Conservation (phyloP, 306 rosid genomes). For the Inga laurina region DNA sequence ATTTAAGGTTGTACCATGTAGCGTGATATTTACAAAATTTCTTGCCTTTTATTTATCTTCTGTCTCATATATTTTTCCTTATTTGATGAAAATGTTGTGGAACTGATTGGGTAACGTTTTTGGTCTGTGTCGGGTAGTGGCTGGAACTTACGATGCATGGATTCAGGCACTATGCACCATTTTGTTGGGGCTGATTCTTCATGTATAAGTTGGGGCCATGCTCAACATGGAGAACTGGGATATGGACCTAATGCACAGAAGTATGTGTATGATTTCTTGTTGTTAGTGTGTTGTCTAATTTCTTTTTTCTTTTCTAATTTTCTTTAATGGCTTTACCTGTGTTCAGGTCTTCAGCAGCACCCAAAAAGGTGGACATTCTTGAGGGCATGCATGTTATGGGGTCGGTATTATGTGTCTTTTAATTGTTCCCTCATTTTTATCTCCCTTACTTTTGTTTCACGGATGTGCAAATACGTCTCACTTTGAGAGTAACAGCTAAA, state of each 20-base stretch:
- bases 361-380: slow-evolving; percentile 91
- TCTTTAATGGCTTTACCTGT: slow-evolving; percentile 9
- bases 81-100: slow-evolving; percentile 17
- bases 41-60: slow-evolving; percentile 1
- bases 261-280: slow-evolving; percentile 46
- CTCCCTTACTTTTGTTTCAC: neutral
- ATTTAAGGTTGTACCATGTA: slow-evolving; percentile 71
- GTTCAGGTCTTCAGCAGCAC: slow-evolving; percentile 86
- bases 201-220: slow-evolving; percentile 99
- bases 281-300: neutral
- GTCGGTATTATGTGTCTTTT: slow-evolving; percentile 35
- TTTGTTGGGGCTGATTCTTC: slow-evolving; percentile 98
- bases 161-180: slow-evolving; percentile 95
- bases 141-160: slow-evolving; percentile 98
- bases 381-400: slow-evolving; percentile 92
- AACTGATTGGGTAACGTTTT: slow-evolving; percentile 17
- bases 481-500: neutral
- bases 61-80: neutral
- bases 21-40: neutral
- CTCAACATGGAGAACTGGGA: slow-evolving; percentile 97
- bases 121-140: slow-evolving; percentile 53
- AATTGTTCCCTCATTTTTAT: neutral
- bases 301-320: neutral
- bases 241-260: slow-evolving; percentile 95
- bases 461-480: neutral